These are phyloP conservation scores for Yamadazyma aaseri DNA, from an alignment of 1,139 yeast species.

Conservation along the genomic window DNA sequence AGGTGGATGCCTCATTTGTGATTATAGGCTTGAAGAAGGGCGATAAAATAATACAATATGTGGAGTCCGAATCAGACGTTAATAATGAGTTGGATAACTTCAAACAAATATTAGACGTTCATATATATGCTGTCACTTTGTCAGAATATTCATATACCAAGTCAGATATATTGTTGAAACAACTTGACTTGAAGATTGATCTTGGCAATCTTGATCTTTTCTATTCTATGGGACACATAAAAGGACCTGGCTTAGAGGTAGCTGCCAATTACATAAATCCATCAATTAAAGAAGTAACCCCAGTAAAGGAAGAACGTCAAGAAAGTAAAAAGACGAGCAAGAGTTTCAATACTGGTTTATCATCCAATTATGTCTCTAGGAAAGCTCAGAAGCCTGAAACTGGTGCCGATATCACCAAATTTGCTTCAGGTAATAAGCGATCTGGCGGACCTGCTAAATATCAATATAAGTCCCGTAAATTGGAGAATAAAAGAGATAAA, in stretches of 20 bases:
- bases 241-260: constrained; percentile 29
- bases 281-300: not conserved
- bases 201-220: constrained; percentile 20
- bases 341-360: not conserved
- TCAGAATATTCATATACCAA: constrained; percentile 18
- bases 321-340: not conserved
- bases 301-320: not conserved
- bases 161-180: constrained; percentile 31
- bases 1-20: constrained; percentile 33
- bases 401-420: not conserved
- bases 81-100: constrained; percentile 19
- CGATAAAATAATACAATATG: constrained; percentile 20
- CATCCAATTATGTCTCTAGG: not conserved
- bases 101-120: constrained; percentile 25
- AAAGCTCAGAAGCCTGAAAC: not conserved
- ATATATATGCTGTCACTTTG: constrained; percentile 30
- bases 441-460: constrained; percentile 17
- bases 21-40: constrained; percentile 25
- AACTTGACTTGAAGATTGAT: constrained; percentile 22
- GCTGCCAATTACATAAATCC: not conserved
- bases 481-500: constrained; percentile 29
- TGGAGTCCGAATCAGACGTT: constrained; percentile 19
- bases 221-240: constrained; percentile 31
- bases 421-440: constrained; percentile 8
- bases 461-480: constrained; percentile 41